A percentile compares a stretch with the other conserved stretches of the same genome.
These are phyloP conservation scores for Populus simonii DNA, from an alignment of 345 rosid species.

Conservation along the genomic window DNA sequence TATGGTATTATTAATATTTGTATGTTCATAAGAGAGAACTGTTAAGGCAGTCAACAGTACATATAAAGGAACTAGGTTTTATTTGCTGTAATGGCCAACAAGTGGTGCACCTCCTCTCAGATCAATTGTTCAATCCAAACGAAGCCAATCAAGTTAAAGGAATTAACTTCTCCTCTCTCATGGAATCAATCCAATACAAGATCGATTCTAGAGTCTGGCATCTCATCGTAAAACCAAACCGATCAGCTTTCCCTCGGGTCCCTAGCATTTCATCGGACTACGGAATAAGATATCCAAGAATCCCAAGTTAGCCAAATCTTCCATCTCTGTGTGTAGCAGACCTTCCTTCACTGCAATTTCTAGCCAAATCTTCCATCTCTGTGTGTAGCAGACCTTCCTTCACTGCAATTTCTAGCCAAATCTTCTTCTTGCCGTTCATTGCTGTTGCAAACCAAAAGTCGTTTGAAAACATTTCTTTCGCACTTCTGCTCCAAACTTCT, in stretches of 20 bases:
- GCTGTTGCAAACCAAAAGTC: slow-evolving; percentile 45
- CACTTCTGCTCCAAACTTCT: slow-evolving; percentile 52
- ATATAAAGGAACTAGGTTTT: neutral
- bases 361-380: slow-evolving; percentile 59
- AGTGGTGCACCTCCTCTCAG: neutral
- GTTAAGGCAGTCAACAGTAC: neutral
- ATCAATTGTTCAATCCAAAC: neutral
- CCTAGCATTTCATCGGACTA: slow-evolving; percentile 68
- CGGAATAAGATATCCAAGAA: slow-evolving; percentile 73
- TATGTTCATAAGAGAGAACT: neutral
- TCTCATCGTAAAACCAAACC: slow-evolving; percentile 58
- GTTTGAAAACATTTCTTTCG: slow-evolving; percentile 38
- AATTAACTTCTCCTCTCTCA: slow-evolving; percentile 63
- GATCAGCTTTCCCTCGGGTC: slow-evolving; percentile 58
- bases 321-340: slow-evolving; percentile 50
- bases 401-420: slow-evolving; percentile 63
- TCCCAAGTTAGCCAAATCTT: slow-evolving; percentile 77
- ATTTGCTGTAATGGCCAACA: neutral
- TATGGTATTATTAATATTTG: neutral
- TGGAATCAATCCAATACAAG: slow-evolving; percentile 69
- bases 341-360: slow-evolving; percentile 57
- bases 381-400: slow-evolving; percentile 50
- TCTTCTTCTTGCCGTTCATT: slow-evolving; percentile 48
- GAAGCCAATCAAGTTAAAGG: slow-evolving; percentile 20
- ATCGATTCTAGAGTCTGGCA: slow-evolving; percentile 58